phyloP scores from a whole-genome alignment of 495 filamentous ascomycete species.

The Aspergillus ellipticus region DNA sequence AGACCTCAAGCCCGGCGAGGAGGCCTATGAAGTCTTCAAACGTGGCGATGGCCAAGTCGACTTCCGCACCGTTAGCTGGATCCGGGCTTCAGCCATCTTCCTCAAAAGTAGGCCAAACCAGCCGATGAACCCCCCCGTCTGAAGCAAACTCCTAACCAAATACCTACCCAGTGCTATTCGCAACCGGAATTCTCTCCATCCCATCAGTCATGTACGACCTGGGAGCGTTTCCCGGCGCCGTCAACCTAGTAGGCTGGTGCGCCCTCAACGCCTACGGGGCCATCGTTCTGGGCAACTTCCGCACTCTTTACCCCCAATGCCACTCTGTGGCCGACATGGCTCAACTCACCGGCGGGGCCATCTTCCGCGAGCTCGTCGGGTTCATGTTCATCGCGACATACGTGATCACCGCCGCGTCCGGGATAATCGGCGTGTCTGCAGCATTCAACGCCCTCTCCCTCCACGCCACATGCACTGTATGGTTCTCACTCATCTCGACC shows the following conservation, averaged over 20 bases:
- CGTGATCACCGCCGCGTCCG: slow-evolving; percentile 44
- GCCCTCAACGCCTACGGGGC: slow-evolving; percentile 55
- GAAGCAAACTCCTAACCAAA: slow-evolving; percentile 23
- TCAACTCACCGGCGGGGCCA: slow-evolving; percentile 56
- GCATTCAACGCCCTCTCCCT: slow-evolving; percentile 48
- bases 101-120: slow-evolving; percentile 36
- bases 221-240: slow-evolving; percentile 55
- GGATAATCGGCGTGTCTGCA: slow-evolving; percentile 48
- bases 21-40: slow-evolving; percentile 50
- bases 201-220: slow-evolving; percentile 58
- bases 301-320: slow-evolving; percentile 35
- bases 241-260: slow-evolving; percentile 57
- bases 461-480: slow-evolving; percentile 47
- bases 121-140: neutral
- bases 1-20: slow-evolving; percentile 22
- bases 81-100: slow-evolving; percentile 54
- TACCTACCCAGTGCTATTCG: slow-evolving; percentile 29
- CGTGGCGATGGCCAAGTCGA: slow-evolving; percentile 46
- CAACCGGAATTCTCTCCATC: slow-evolving; percentile 58
- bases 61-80: slow-evolving; percentile 57
- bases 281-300: slow-evolving; percentile 37
- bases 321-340: slow-evolving; percentile 65
- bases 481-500: slow-evolving; percentile 44
- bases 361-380: slow-evolving; percentile 42
- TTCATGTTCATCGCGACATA: slow-evolving; percentile 45